These are phyloP conservation scores for Phytophthora aleatoria DNA, from an alignment of 352 stramenopile genomes.

Conservation along the genomic window DNA sequence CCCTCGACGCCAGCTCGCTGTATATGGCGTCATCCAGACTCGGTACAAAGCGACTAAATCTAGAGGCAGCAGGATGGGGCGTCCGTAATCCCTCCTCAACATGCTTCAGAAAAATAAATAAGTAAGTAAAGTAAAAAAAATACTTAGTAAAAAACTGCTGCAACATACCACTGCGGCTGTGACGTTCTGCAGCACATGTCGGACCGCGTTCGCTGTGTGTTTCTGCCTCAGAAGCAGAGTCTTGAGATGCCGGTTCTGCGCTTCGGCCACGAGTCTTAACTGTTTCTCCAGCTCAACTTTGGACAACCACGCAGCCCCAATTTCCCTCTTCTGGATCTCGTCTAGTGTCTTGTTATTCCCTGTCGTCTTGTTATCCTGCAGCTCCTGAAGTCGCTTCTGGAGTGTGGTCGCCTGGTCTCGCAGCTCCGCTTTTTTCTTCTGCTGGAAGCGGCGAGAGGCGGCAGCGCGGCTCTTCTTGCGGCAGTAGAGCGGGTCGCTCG, in stretches of 20 bases:
- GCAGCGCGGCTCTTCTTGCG: slow-evolving; percentile 20
- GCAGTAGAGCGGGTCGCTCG: background rate
- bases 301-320: background rate
- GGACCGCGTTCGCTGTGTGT: background rate
- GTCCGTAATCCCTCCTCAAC: background rate
- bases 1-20: background rate
- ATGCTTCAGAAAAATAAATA: background rate
- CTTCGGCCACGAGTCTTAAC: slow-evolving; percentile 3
- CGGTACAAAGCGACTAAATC: background rate
- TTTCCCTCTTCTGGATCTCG: background rate
- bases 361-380: background rate
- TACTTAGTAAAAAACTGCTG: background rate
- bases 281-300: slow-evolving; percentile 16
- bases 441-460: slow-evolving; percentile 24
- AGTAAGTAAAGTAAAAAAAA: background rate
- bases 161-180: background rate
- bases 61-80: background rate
- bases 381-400: slow-evolving; percentile 2
- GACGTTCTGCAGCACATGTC: background rate
- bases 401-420: slow-evolving; percentile 8
- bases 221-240: slow-evolving; percentile 10
- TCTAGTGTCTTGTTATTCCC: background rate
- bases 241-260: slow-evolving; percentile 17
- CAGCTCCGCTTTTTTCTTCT: slow-evolving; percentile 26
- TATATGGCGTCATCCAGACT: background rate